Base-by-base conservation (phyloP, 495 filamentous ascomycete species). In the Pseudomonodictys pantanalensis region DNA sequence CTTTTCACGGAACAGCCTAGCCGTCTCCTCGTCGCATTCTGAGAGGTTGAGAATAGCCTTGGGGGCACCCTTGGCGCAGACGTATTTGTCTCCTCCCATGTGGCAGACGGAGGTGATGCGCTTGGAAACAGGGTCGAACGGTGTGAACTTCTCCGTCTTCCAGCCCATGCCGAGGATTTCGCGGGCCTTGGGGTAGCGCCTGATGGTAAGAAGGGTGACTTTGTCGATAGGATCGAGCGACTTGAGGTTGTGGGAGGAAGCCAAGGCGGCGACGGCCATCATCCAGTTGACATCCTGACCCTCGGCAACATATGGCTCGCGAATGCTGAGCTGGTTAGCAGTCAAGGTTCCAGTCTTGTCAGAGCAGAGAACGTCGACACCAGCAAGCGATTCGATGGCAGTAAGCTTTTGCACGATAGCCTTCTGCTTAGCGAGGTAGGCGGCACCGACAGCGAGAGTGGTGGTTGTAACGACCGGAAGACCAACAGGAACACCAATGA, bases 261-360 rank as follows among this genome's bases (percentile, higher is more conserved):
- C 86, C 51, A 89, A 80, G 60, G 84, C 86, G 46, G 86, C 85
- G 58, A 86, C 83, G 58, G 85, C 84, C 84, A 89, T 87, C 84
- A 88, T 87, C 85, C 85, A 89, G 77, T 88, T 85, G 73, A 88
- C 81, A 76, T 87, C 85, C 66, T 86, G 80, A 71, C 85, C 86
- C 75, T 88, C 85, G 57, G 83, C 80, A 70, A 87, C 83, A 75
- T 85, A 89, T 50, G 85, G 85, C 70, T 88, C 86, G 73, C 86
- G 84, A 70, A 88, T 89, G 68, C 78, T 82, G 9, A 89, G 79
- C 74, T 89, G 85, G 76, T 89, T 89, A 60, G 86, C 86, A 64
- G 86, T 88, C 65, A 89, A 80, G 18, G 77, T 81, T 70, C 78
- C 78, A 60, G 84, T 86, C 78, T 88, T 88, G 73, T 88, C 85